Conservation (phyloP, 192 early-diverging fungal genomes). For the Podila epicladia region DNA sequence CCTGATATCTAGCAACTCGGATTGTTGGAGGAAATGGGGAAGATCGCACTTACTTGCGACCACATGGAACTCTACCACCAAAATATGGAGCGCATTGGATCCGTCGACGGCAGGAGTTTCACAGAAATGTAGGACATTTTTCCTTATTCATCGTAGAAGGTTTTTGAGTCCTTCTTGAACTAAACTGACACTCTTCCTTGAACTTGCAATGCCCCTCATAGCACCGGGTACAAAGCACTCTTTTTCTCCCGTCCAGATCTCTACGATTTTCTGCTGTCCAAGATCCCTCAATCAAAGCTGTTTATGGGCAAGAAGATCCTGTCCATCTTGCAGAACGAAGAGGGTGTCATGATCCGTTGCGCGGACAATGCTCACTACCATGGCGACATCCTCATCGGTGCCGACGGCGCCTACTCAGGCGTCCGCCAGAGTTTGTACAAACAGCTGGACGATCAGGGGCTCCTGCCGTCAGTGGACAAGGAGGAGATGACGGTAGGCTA, state of each 20-base stretch:
- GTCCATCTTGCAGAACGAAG: not conserved
- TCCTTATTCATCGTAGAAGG: too few species aligned
- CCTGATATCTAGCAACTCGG: not conserved
- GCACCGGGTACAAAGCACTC: not conserved
- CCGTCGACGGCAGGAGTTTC: not conserved
- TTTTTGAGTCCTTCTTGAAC: too few species aligned
- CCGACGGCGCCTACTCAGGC: constrained; percentile 7
- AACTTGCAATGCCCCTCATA: too few species aligned
- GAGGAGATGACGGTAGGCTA: not conserved
- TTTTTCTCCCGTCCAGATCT: not conserved
- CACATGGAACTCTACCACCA: not conserved
- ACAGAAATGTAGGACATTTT: not conserved
- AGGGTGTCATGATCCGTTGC: not conserved
- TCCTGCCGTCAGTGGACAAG: not conserved
- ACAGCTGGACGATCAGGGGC: not conserved
- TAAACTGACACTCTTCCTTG: too few species aligned
- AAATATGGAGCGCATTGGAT: not conserved
- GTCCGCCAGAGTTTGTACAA: constrained; percentile 8
- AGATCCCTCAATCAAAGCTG: not conserved
- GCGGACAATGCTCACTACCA: constrained; percentile 1
- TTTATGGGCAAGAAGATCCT: not conserved
- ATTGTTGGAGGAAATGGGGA: not conserved
- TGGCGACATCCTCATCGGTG: constrained; percentile 10
- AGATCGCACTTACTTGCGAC: not conserved
- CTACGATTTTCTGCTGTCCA: constrained; percentile 5